A percentile compares a stretch with the other conserved stretches of the same genome.
Conservation (phyloP, 179 eudicot genomes). For the Amaranthus tricolor region DNA sequence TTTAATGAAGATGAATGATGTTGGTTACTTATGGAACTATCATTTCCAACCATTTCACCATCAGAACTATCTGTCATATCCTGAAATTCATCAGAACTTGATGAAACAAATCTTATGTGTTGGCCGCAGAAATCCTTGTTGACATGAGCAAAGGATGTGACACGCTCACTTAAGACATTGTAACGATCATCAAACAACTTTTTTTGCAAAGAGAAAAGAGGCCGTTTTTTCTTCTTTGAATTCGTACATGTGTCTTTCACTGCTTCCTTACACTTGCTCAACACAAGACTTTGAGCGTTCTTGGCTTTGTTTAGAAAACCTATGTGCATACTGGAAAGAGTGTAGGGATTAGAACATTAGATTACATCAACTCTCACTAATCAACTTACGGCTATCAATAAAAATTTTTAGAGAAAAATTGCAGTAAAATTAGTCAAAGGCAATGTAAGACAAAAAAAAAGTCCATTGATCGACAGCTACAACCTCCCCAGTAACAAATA, state of each 20-base stretch:
- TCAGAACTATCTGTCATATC: slow-evolving; percentile 34
- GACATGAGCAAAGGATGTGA: slow-evolving; percentile 55
- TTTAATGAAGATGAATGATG: slow-evolving; percentile 28
- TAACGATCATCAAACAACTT: slow-evolving; percentile 68
- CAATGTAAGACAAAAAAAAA: neutral
- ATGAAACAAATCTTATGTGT: slow-evolving; percentile 58
- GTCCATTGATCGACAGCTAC: neutral
- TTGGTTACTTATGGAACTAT: slow-evolving; percentile 21
- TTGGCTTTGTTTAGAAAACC: slow-evolving; percentile 43
- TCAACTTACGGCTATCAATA: neutral
- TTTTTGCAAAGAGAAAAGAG: slow-evolving; percentile 58
- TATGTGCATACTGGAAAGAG: slow-evolving; percentile 54
- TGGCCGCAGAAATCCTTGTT: slow-evolving; percentile 49
- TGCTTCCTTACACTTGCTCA: slow-evolving; percentile 36
- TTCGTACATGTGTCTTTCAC: slow-evolving; percentile 26
- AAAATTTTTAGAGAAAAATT: neutral
- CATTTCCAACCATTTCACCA: slow-evolving; percentile 31
- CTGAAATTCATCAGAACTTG: slow-evolving; percentile 62
- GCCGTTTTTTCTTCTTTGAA: slow-evolving; percentile 38
- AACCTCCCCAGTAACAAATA: neutral
- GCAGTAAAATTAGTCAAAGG: neutral
- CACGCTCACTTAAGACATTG: slow-evolving; percentile 47
- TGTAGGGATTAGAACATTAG: slow-evolving; percentile 16
- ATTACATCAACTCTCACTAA: neutral
- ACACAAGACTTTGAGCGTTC: slow-evolving; percentile 30